Conservation (phyloP, 176 grass and related monocot species). For the Aegilops longissima region DNA sequence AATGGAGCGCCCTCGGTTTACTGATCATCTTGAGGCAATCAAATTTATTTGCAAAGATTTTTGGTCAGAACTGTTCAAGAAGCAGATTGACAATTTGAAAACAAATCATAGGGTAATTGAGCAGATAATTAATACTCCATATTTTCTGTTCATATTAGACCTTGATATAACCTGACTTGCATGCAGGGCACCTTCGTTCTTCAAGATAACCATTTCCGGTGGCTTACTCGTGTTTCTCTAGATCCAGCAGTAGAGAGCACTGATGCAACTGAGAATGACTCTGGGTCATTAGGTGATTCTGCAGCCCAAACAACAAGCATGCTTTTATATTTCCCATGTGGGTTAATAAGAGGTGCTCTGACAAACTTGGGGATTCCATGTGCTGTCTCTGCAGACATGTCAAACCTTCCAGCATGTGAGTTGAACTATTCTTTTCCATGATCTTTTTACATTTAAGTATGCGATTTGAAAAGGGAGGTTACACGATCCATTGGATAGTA, state of each 20-base stretch:
- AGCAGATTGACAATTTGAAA: slow-evolving; percentile 96
- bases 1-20: slow-evolving; percentile 87
- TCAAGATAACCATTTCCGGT: slow-evolving; percentile 84
- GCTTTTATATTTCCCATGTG: slow-evolving; percentile 91
- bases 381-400: slow-evolving; percentile 87
- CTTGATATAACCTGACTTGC: slow-evolving; percentile 28
- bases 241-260: slow-evolving; percentile 50
- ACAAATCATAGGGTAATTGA: slow-evolving; percentile 93
- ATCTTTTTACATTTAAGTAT: neutral
- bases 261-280: slow-evolving; percentile 58
- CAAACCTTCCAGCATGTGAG: slow-evolving; percentile 90
- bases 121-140: neutral
- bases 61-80: slow-evolving; percentile 96
- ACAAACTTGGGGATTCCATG: slow-evolving; percentile 84
- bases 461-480: neutral
- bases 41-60: slow-evolving; percentile 99
- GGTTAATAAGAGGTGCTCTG: slow-evolving; percentile 90
- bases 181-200: slow-evolving; percentile 94
- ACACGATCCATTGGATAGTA: neutral
- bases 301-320: slow-evolving; percentile 78
- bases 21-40: slow-evolving; percentile 93
- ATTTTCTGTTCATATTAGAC: neutral
- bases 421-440: slow-evolving; percentile 9
- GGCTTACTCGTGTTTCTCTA: slow-evolving; percentile 82
- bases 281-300: slow-evolving; percentile 42